Evolutionary conservation across 2,329 filamentous ascomycete genomes (phyloP).

Genomic region (Aspergillus unguis): DNA sequence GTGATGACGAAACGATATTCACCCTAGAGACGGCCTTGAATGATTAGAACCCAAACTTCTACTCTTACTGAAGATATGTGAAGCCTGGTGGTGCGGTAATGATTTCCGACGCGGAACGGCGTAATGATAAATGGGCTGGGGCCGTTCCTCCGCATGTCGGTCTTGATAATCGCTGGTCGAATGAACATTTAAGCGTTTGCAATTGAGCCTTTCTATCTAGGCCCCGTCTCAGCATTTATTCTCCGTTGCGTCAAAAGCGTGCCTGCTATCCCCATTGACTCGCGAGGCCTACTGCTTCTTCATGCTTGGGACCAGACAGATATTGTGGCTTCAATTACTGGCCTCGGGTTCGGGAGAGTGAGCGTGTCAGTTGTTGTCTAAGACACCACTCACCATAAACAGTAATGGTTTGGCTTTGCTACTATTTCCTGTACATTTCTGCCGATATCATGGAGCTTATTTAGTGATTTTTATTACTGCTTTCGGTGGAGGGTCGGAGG

Average conservation of each 20-base stretch:
- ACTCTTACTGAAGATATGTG: conserved; percentile 4
- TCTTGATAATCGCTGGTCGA: conserved; percentile 23
- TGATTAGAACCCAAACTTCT: conserved; percentile 1
- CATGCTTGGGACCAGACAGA: too few relatives aligned
- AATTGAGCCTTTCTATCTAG: not conserved
- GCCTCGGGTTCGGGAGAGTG: not conserved
- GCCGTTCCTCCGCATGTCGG: conserved; percentile 2
- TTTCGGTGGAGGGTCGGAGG: not conserved
- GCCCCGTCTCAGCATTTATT: not conserved
- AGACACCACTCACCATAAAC: not conserved
- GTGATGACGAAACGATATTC: conserved; percentile 33
- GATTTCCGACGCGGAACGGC: not conserved
- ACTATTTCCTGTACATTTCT: conserved; percentile 3
- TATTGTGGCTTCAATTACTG: too few relatives aligned
- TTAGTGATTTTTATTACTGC: conserved; percentile 4
- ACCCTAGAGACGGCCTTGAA: conserved; percentile 7
- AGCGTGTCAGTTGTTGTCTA: conserved; percentile 1
- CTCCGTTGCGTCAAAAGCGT: conserved; percentile 2
- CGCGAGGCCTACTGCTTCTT: too few relatives aligned
- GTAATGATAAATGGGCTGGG: not conserved
- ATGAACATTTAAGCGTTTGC: conserved; percentile 11
- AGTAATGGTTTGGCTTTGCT: not conserved
- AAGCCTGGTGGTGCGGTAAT: not conserved
- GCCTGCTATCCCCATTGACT: too few relatives aligned
- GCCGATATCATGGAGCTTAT: not conserved